Conservation (phyloP, 2,329 filamentous ascomycete genomes). For the Tothia fuscella region DNA sequence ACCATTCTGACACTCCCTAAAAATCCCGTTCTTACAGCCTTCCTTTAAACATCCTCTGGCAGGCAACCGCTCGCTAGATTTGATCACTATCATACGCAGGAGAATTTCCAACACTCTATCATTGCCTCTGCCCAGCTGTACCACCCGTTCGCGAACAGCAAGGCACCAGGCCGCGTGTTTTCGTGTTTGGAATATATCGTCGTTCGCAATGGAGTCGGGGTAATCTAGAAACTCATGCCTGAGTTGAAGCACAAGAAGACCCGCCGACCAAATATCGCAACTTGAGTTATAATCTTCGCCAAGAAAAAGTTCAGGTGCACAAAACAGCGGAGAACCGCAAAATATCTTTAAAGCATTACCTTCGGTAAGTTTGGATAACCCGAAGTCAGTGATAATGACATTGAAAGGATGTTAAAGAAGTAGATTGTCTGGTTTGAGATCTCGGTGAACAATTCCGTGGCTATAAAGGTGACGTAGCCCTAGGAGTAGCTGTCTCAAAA, state of each 20-base stretch:
- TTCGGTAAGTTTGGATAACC: constrained; percentile 68
- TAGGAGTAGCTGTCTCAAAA: not conserved
- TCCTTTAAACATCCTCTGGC: not conserved
- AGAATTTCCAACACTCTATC: not conserved
- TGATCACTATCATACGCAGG: not conserved
- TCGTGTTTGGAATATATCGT: not conserved
- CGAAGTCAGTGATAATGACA: constrained; percentile 92
- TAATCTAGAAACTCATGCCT: not conserved
- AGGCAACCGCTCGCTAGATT: not conserved
- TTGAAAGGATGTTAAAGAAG: constrained; percentile 98
- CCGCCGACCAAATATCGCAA: not conserved
- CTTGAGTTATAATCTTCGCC: not conserved
- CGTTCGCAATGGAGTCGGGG: not conserved
- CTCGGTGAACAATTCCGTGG: constrained; percentile 94
- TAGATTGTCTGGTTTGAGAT: constrained; percentile 94
- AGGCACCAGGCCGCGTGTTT: not conserved
- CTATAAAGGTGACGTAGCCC: constrained; percentile 60
- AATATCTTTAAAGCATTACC: constrained; percentile 98
- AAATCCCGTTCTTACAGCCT: not conserved
- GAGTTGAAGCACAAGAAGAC: not conserved
- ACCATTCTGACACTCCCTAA: too few relatives aligned
- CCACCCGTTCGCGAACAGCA: not conserved
- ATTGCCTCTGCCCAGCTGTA: not conserved
- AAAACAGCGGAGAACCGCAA: constrained; percentile 94
- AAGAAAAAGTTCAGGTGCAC: constrained; percentile 90